phyloP scores from a whole-genome alignment of 73 alveolate species.

The Paramecium octaurelia region DNA sequence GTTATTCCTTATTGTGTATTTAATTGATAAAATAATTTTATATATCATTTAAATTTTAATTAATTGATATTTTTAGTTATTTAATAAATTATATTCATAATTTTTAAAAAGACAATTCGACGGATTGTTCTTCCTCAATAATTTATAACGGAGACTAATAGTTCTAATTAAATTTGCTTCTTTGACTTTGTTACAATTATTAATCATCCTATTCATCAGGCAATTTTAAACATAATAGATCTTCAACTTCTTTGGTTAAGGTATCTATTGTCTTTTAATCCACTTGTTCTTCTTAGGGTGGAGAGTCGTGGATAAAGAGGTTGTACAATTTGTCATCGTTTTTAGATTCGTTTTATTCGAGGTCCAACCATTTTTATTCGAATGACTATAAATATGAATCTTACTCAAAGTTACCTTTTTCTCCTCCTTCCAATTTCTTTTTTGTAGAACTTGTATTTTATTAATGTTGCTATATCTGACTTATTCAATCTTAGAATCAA shows the following conservation, averaged over 20 bases:
- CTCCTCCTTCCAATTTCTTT: constrained; percentile 40
- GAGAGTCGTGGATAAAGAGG: neutral
- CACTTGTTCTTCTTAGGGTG: neutral
- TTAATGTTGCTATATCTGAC: neutral
- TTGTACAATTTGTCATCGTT: neutral
- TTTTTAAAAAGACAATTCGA: neutral
- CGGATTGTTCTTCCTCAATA: neutral
- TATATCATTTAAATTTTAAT: neutral
- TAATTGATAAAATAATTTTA: no score
- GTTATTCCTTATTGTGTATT: no score
- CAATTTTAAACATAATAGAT: neutral
- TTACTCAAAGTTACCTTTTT: neutral
- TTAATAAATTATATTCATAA: neutral
- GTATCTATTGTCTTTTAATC: neutral
- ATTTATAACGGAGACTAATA: neutral
- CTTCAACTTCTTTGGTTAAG: neutral
- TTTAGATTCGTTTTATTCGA: neutral
- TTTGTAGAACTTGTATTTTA: neutral
- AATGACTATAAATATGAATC: neutral
- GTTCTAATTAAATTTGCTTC: neutral
- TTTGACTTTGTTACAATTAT: neutral
- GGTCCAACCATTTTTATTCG: constrained; percentile 2
- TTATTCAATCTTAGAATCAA: neutral
- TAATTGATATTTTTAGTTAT: neutral
- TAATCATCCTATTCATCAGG: neutral